phyloP scores from a whole-genome alignment of 768 basidiomycete species.

The Suillus ampliporus region DNA sequence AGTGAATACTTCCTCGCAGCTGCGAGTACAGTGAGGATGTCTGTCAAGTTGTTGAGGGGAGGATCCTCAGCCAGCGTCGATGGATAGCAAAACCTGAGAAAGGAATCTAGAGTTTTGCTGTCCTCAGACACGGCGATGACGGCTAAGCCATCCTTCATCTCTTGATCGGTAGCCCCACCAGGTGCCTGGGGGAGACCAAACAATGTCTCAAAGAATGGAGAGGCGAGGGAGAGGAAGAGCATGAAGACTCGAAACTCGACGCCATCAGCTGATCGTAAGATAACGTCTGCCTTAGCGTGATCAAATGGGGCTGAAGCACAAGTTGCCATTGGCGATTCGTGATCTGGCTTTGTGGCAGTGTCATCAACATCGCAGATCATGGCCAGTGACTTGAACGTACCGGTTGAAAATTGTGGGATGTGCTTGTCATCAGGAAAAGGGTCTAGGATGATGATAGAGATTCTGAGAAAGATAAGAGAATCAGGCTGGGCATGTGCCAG shows the following conservation, averaged over 20 bases:
- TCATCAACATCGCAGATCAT: not conserved
- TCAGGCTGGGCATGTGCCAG: not conserved
- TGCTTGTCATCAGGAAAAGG: not conserved
- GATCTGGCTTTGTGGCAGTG: not conserved
- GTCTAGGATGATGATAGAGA: not conserved
- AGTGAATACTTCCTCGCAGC: constrained; percentile 33
- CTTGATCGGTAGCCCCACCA: constrained; percentile 9
- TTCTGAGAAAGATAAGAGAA: not conserved
- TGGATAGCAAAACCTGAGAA: constrained; percentile 34
- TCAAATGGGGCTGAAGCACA: constrained; percentile 11
- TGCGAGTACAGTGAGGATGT: constrained; percentile 24
- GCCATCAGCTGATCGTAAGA: constrained; percentile 24
- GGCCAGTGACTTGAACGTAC: not conserved
- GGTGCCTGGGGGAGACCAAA: constrained; percentile 30
- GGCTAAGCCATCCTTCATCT: constrained; percentile 8
- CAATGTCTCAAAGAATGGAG: constrained; percentile 36
- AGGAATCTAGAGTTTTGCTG: constrained; percentile 17
- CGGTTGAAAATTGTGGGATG: not conserved
- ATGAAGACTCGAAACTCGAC: constrained; percentile 35
- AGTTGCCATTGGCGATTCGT: not conserved
- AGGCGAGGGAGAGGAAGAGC: constrained; percentile 32
- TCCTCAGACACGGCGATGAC: constrained; percentile 26
- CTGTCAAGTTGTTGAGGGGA: constrained; percentile 21
- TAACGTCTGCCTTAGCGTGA: constrained; percentile 19
- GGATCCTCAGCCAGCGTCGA: constrained; percentile 27